phyloP scores from a whole-genome alignment of 2,329 filamentous ascomycete species.

The Passalora sequoiae region DNA sequence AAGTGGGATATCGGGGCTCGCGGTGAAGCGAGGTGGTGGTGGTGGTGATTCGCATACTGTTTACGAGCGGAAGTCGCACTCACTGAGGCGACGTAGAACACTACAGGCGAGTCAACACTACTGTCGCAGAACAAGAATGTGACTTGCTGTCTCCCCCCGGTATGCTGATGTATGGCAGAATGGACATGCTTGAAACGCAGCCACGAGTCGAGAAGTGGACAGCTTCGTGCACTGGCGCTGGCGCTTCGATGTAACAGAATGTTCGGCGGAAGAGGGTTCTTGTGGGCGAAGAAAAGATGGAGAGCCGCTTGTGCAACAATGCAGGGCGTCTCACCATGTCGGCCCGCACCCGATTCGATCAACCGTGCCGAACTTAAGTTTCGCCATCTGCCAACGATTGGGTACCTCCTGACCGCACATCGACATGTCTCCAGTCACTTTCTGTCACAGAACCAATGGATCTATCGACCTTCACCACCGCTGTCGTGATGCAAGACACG shows the following conservation, averaged over 20 bases:
- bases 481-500: background rate
- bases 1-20: too few relatives aligned
- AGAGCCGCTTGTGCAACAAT: too few relatives aligned
- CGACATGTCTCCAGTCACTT: background rate
- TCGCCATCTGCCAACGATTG: background rate
- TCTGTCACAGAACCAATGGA: conserved; percentile 2
- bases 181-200: too few relatives aligned
- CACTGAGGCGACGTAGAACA: too few relatives aligned
- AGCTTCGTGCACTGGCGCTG: too few relatives aligned
- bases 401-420: conserved; percentile 3
- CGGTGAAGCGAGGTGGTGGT: too few relatives aligned
- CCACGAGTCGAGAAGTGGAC: too few relatives aligned
- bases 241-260: background rate
- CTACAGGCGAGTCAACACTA: conserved; percentile 2
- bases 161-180: too few relatives aligned
- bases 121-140: conserved; percentile 1
- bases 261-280: background rate
- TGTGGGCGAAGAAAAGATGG: background rate
- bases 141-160: background rate
- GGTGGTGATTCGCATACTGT: too few relatives aligned
- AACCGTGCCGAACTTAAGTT: background rate
- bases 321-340: too few relatives aligned
- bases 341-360: too few relatives aligned
- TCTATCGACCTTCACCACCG: background rate
- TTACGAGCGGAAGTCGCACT: too few relatives aligned